These are phyloP conservation scores for Acmispon strigosus DNA, from an alignment of 306 rosid species.

Conservation along the genomic window DNA sequence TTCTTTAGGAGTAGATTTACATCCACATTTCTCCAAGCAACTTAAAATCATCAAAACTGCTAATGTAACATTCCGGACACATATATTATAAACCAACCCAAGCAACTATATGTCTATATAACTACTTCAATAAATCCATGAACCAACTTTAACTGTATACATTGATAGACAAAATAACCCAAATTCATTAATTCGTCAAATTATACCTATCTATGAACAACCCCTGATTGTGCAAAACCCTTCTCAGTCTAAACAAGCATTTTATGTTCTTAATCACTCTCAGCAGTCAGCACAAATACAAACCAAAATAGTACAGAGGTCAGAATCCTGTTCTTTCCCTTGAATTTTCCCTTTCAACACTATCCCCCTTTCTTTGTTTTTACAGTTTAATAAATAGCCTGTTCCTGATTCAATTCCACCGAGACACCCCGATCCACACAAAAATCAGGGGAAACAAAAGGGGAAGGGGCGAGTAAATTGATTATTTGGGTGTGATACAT, in stretches of 20 bases:
- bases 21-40: constrained; percentile 1
- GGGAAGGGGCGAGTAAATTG: not conserved
- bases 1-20: not conserved
- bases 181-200: not conserved
- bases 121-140: not conserved
- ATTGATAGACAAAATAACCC: not conserved
- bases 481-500: not conserved
- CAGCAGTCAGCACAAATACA: not conserved
- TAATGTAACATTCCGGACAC: not conserved
- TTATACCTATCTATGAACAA: not conserved
- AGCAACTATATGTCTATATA: not conserved
- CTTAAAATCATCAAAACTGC: not conserved
- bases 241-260: not conserved
- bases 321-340: not conserved
- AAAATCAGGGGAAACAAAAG: not conserved
- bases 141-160: not conserved
- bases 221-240: not conserved
- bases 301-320: not conserved
- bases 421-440: constrained; percentile 23
- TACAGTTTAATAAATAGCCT: not conserved
- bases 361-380: not conserved
- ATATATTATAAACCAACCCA: not conserved
- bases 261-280: not conserved
- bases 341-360: not conserved
- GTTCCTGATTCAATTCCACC: constrained; percentile 12